Percentiles rank a stretch among this genome's conserved stretches.
phyloP scores from a whole-genome alignment of 441 rosid species.

The Pelargonium australe region DNA sequence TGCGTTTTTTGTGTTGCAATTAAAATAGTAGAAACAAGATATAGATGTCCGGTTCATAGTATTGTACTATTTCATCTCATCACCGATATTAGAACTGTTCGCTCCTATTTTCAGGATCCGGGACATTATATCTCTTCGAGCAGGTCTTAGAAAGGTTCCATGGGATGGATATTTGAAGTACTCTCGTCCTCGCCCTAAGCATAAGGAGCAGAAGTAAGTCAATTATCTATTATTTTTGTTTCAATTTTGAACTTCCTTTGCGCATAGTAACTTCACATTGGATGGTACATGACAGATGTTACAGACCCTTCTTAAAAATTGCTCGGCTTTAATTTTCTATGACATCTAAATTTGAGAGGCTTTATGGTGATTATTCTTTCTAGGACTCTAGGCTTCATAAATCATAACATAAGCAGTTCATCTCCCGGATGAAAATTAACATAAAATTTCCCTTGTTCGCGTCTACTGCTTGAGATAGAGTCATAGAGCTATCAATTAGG shows the following conservation, averaged over 20 bases:
- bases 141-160: conserved; percentile 93
- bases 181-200: conserved; percentile 93
- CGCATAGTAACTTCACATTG: background rate
- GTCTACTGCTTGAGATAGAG: too few relatives aligned
- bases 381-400: background rate
- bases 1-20: conserved; percentile 10
- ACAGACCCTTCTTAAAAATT: background rate
- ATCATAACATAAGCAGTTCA: background rate
- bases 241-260: background rate
- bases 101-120: conserved; percentile 51
- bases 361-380: background rate
- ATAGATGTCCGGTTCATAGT: background rate
- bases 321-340: background rate
- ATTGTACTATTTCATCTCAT: background rate
- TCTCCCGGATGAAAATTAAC: too few relatives aligned
- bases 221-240: conserved; percentile 7
- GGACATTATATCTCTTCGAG: conserved; percentile 81
- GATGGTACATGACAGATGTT: background rate
- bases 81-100: background rate
- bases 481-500: too few relatives aligned
- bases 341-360: background rate
- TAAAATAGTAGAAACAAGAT: background rate
- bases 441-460: too few relatives aligned
- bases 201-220: conserved; percentile 86
- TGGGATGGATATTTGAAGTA: conserved; percentile 99